A percentile compares a stretch with the other conserved stretches of the same genome.
Evolutionary conservation across 2,329 filamentous ascomycete genomes (phyloP).

Genomic region (Colletotrichum sublineola): DNA sequence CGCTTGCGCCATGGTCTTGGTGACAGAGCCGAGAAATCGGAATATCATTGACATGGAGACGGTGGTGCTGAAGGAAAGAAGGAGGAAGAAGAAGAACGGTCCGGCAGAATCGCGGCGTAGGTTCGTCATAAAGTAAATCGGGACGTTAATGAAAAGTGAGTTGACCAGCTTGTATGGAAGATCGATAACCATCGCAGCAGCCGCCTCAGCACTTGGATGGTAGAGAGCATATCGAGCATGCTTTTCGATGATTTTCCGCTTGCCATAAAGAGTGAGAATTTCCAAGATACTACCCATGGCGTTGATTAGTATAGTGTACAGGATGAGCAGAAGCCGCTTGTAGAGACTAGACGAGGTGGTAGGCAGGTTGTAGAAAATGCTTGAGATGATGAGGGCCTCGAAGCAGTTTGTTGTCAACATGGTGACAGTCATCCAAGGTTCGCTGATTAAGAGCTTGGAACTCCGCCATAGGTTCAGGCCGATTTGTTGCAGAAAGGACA

Average conservation of each 20-base stretch:
- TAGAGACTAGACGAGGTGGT: constrained; percentile 59
- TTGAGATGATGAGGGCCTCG: constrained; percentile 65
- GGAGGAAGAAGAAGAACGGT: constrained; percentile 66
- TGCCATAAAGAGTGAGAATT: constrained; percentile 45
- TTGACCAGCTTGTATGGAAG: constrained; percentile 55
- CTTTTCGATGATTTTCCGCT: constrained; percentile 48
- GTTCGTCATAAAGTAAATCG: constrained; percentile 75
- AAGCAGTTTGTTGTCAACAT: constrained; percentile 59
- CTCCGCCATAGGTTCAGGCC: constrained; percentile 57
- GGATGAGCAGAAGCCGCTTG: constrained; percentile 61
- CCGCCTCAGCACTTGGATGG: constrained; percentile 46
- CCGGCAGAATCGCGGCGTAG: constrained; percentile 65
- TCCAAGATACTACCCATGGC: constrained; percentile 57
- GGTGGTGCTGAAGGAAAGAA: constrained; percentile 62
- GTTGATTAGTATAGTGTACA: constrained; percentile 68
- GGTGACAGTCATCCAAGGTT: constrained; percentile 55
- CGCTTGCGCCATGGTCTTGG: constrained; percentile 65
- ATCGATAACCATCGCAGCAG: constrained; percentile 27
- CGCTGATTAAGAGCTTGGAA: constrained; percentile 55
- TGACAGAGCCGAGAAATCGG: constrained; percentile 62
- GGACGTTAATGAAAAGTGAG: constrained; percentile 70
- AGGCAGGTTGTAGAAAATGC: constrained; percentile 62
- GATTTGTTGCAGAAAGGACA: constrained; percentile 62
- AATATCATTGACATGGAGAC: constrained; percentile 66
- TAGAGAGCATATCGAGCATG: constrained; percentile 50